phyloP scores from a whole-genome alignment of 2,329 filamentous ascomycete genomes.

The Aspergillus oerlinghausenensis region DNA sequence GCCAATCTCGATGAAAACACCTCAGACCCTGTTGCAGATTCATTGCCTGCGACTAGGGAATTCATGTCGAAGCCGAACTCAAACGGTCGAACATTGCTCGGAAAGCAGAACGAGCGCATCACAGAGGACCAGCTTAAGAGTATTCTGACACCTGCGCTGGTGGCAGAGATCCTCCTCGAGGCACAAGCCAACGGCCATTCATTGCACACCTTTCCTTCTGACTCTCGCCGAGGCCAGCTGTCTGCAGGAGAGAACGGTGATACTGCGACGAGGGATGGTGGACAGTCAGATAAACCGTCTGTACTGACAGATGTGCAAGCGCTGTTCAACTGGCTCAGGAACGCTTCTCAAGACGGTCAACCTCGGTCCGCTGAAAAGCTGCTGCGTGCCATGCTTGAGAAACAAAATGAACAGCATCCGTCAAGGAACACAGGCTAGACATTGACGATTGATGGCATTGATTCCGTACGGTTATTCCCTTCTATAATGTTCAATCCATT shows the following conservation, averaged over 20 bases:
- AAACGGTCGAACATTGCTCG: slow-evolving; percentile 28
- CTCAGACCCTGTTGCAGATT: not conserved
- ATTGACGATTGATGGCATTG: not conserved
- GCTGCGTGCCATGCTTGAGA: slow-evolving; percentile 34
- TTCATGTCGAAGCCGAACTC: slow-evolving; percentile 24
- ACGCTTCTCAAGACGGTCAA: slow-evolving; percentile 11
- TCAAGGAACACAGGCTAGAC: not conserved
- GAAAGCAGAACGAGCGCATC: slow-evolving; percentile 10
- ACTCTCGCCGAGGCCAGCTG: not conserved
- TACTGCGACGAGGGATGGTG: not conserved
- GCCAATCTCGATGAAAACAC: not conserved
- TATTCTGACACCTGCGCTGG: slow-evolving; percentile 34
- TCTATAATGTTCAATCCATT: not conserved
- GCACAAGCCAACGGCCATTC: slow-evolving; percentile 25
- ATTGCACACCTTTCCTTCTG: not conserved
- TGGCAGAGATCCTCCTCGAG: slow-evolving; percentile 37
- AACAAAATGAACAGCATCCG: slow-evolving; percentile 12
- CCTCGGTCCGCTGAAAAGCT: slow-evolving; percentile 34
- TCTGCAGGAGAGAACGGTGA: not conserved
- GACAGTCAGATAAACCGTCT: slow-evolving; percentile 2
- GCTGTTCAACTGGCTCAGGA: slow-evolving; percentile 33
- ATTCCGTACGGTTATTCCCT: not conserved
- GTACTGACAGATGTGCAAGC: slow-evolving; percentile 27
- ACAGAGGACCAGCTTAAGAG: slow-evolving; percentile 11
- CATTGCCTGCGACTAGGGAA: slow-evolving; percentile 21